Evolutionary conservation across 495 filamentous ascomycete genomes (phyloP).

Genomic region (Bacidia gigantensis): DNA sequence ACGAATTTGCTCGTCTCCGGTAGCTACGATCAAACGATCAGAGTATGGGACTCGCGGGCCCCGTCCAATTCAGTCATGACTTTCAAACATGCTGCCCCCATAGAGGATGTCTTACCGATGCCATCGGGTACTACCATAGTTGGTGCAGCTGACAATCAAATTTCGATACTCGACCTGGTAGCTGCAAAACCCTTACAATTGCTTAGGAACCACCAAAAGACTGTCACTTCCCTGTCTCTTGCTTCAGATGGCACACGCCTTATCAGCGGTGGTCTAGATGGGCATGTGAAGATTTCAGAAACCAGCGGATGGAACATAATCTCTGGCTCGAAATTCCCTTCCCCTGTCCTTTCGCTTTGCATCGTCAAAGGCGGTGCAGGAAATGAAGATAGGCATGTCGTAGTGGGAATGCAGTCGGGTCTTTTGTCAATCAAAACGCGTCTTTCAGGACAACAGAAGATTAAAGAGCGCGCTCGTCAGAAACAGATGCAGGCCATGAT

Average conservation of each 20-base stretch:
- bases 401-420: slow-evolving; percentile 86
- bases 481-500: slow-evolving; percentile 79
- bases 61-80: slow-evolving; percentile 60
- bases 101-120: slow-evolving; percentile 78
- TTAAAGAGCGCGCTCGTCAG: slow-evolving; percentile 58
- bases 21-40: slow-evolving; percentile 86
- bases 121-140: slow-evolving; percentile 74
- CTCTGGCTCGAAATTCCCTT: slow-evolving; percentile 78
- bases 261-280: slow-evolving; percentile 78
- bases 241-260: slow-evolving; percentile 68
- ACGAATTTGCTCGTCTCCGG: slow-evolving; percentile 69
- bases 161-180: slow-evolving; percentile 87
- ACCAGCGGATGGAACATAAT: slow-evolving; percentile 86
- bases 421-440: slow-evolving; percentile 77
- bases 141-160: slow-evolving; percentile 71
- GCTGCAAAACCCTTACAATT: slow-evolving; percentile 75
- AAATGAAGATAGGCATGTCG: slow-evolving; percentile 74
- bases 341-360: slow-evolving; percentile 69
- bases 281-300: slow-evolving; percentile 93
- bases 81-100: slow-evolving; percentile 78
- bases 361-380: slow-evolving; percentile 52
- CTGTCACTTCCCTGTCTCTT: slow-evolving; percentile 69
- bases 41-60: slow-evolving; percentile 80
- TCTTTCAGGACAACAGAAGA: slow-evolving; percentile 68
- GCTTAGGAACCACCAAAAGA: slow-evolving; percentile 93